Conservation (phyloP, 2,329 filamentous ascomycete genomes). For the Fusarium albosuccineum region DNA sequence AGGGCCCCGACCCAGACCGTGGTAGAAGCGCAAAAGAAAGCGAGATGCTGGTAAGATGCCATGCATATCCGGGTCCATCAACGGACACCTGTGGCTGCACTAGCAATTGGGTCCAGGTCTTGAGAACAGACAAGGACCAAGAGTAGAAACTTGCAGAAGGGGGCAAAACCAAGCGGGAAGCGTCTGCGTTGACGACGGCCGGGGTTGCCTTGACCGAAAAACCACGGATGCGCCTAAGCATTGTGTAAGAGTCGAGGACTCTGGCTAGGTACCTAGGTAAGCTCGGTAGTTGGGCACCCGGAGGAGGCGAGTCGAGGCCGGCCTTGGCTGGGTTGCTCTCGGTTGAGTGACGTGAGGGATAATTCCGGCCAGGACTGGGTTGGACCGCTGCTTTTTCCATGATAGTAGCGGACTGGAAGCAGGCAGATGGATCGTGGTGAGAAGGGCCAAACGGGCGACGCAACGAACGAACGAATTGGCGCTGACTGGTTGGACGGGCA, state of each 20-base stretch:
- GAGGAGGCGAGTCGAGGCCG: constrained; percentile 33
- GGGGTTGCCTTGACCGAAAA: constrained; percentile 22
- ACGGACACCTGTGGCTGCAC: constrained; percentile 49
- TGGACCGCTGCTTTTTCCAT: constrained; percentile 41
- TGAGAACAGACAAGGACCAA: constrained; percentile 32
- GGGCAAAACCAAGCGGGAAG: constrained; percentile 29
- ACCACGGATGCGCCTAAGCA: constrained; percentile 22
- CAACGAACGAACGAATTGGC: constrained; percentile 37
- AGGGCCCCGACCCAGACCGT: constrained; percentile 38
- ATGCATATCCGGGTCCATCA: constrained; percentile 48
- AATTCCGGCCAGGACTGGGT: constrained; percentile 36
- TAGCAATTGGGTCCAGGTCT: constrained; percentile 44
- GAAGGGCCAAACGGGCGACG: constrained; percentile 38
- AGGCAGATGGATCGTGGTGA: constrained; percentile 37
- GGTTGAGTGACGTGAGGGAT: constrained; percentile 46
- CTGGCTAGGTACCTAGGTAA: neutral
- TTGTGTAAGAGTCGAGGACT: constrained; percentile 29
- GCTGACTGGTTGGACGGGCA: constrained; percentile 41
- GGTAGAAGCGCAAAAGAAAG: constrained; percentile 28
- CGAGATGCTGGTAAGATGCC: constrained; percentile 47
- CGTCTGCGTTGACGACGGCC: constrained; percentile 36
- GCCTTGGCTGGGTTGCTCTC: constrained; percentile 32
- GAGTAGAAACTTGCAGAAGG: constrained; percentile 40
- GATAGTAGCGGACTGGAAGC: constrained; percentile 32
- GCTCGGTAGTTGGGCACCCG: constrained; percentile 33